phyloP scores from a whole-genome alignment of 2,329 filamentous ascomycete species.

The Bipolaris bicolor region DNA sequence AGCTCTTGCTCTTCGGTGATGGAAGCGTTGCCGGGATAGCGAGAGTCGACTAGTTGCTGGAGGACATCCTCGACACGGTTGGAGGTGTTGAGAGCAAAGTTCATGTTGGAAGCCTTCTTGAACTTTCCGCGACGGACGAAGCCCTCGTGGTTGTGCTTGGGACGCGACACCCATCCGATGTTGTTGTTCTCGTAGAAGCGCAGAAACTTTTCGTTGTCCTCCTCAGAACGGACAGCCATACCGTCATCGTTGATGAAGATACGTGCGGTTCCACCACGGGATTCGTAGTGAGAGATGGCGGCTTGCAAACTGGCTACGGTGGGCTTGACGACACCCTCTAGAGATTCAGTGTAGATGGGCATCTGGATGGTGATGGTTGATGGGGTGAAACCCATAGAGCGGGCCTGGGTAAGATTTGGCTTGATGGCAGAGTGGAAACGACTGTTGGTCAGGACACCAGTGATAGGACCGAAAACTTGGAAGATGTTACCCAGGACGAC shows the following conservation, averaged over 20 bases:
- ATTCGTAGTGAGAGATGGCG: slow-evolving; percentile 56
- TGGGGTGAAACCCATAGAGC: slow-evolving; percentile 64
- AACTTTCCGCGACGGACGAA: slow-evolving; percentile 39
- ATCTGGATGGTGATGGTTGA: slow-evolving; percentile 78
- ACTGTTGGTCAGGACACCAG: slow-evolving; percentile 75
- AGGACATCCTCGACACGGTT: slow-evolving; percentile 68
- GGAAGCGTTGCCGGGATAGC: slow-evolving; percentile 15
- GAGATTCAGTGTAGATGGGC: slow-evolving; percentile 84
- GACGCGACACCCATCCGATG: slow-evolving; percentile 56
- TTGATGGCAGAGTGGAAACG: slow-evolving; percentile 73
- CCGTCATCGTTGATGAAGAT: slow-evolving; percentile 72
- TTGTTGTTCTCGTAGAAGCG: slow-evolving; percentile 56
- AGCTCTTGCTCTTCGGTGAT: slow-evolving; percentile 48
- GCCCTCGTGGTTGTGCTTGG: slow-evolving; percentile 48
- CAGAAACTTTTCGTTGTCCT: slow-evolving; percentile 50
- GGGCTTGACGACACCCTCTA: slow-evolving; percentile 73
- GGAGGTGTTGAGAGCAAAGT: slow-evolving; percentile 68
- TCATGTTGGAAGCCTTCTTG: slow-evolving; percentile 70
- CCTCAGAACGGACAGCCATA: slow-evolving; percentile 63
- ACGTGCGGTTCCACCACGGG: slow-evolving; percentile 66
- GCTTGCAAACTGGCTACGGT: slow-evolving; percentile 79
- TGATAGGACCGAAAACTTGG: slow-evolving; percentile 75
- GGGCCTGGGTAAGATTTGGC: slow-evolving; percentile 52
- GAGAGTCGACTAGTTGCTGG: slow-evolving; percentile 54
- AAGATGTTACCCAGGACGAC: slow-evolving; percentile 22